Conservation (phyloP, 2,329 filamentous ascomycete species). For the Knoxdaviesia proteae region DNA sequence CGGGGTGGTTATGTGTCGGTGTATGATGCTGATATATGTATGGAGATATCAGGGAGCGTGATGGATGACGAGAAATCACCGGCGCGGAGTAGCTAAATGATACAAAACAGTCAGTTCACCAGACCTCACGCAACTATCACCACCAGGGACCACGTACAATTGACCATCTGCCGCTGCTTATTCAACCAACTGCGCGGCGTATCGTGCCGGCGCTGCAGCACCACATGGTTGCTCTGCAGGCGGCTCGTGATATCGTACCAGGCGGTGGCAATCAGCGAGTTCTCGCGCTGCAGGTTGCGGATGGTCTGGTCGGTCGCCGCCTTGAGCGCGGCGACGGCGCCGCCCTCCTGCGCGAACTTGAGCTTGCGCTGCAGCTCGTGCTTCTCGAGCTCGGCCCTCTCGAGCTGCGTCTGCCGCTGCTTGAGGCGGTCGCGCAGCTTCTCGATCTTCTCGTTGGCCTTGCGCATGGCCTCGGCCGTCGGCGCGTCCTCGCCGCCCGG, state of each 20-base stretch:
- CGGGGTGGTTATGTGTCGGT: too few relatives aligned
- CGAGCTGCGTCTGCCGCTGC: slow-evolving; percentile 39
- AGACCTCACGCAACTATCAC: too few relatives aligned
- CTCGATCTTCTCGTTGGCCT: slow-evolving; percentile 31
- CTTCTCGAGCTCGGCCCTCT: slow-evolving; percentile 34
- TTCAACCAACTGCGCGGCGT: slow-evolving; percentile 66
- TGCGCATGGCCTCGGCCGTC: slow-evolving; percentile 16
- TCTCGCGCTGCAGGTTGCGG: slow-evolving; percentile 56
- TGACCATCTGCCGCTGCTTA: slow-evolving; percentile 56
- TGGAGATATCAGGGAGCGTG: too few relatives aligned
- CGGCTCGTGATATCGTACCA: slow-evolving; percentile 69
- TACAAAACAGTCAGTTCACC: background rate
- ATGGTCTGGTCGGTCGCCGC: slow-evolving; percentile 32
- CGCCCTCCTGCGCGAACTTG: slow-evolving; percentile 29
- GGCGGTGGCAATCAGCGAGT: slow-evolving; percentile 57
- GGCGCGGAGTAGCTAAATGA: slow-evolving; percentile 3
- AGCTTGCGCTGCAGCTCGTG: slow-evolving; percentile 33
- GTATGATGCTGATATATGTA: too few relatives aligned
- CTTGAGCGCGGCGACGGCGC: slow-evolving; percentile 28
- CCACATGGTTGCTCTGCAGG: slow-evolving; percentile 65
- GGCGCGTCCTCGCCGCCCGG: slow-evolving; percentile 15
- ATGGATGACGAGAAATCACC: slow-evolving; percentile 1
- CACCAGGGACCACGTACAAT: slow-evolving; percentile 9
- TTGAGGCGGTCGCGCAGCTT: slow-evolving; percentile 33
- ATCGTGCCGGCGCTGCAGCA: slow-evolving; percentile 54